Evolutionary conservation across 345 rosid genomes (phyloP).

Genomic region (Aquilaria yunnanensis): DNA sequence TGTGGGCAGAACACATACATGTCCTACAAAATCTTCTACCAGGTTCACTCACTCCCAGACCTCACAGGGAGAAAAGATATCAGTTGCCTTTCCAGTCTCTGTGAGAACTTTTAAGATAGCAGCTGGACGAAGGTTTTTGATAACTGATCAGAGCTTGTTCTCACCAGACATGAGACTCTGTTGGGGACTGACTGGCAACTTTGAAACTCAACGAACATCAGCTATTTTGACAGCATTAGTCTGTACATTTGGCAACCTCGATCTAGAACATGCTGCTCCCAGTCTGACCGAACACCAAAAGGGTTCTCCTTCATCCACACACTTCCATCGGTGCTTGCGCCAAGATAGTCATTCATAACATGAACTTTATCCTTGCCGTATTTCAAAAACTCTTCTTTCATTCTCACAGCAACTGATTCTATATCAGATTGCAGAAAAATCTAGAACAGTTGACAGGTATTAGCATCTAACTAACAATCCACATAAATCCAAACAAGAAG

Average conservation of each 20-base stretch:
- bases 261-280: constrained; percentile 60
- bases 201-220: no score
- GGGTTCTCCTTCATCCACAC: constrained; percentile 57
- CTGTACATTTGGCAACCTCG: constrained; percentile 56
- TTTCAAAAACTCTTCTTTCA: constrained; percentile 47
- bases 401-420: constrained; percentile 43
- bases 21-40: no score
- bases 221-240: constrained; percentile 37
- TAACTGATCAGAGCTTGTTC: no score
- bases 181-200: no score
- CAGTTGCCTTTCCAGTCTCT: no score
- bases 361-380: constrained; percentile 41
- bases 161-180: no score
- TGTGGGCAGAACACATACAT: no score
- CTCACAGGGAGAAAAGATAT: no score
- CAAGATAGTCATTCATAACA: constrained; percentile 15
- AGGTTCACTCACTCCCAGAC: no score
- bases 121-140: neutral
- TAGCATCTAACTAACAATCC: no score
- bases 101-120: neutral
- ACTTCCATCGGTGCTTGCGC: constrained; percentile 10
- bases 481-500: no score
- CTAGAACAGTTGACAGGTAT: constrained; percentile 15
- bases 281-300: constrained; percentile 56
- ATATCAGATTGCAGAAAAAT: constrained; percentile 67